phyloP scores from a whole-genome alignment of 306 rosid species.

The Herpetospermum pedunculosum region DNA sequence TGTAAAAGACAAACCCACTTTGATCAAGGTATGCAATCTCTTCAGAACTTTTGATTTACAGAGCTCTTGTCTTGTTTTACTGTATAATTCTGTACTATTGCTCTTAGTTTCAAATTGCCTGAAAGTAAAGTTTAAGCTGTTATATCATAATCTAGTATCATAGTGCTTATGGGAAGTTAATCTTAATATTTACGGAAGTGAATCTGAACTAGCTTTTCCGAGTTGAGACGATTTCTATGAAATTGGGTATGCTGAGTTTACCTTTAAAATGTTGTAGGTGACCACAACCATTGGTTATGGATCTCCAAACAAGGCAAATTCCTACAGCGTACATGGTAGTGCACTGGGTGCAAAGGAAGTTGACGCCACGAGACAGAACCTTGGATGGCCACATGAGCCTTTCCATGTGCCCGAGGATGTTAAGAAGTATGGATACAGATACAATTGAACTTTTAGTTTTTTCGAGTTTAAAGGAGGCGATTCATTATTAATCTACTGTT shows the following conservation, averaged over 20 bases:
- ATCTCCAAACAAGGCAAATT: conserved; percentile 95
- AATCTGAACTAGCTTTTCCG: not conserved
- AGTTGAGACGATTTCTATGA: not conserved
- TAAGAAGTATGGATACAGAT: conserved; percentile 42
- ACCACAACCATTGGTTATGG: conserved; percentile 97
- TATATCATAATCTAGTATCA: not conserved
- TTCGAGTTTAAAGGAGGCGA: not conserved
- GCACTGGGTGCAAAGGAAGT: conserved; percentile 98
- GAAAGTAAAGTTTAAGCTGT: conserved; percentile 3
- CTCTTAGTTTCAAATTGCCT: not conserved
- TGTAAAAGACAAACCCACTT: conserved; percentile 75
- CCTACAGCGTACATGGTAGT: conserved; percentile 95
- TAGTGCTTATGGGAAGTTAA: not conserved
- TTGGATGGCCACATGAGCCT: conserved; percentile 89
- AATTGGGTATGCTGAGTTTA: not conserved
- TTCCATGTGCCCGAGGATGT: conserved; percentile 97
- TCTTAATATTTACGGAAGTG: not conserved
- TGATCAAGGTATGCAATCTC: conserved; percentile 63
- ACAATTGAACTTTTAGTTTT: not conserved
- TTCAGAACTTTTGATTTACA: not conserved
- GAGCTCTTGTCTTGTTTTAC: not conserved
- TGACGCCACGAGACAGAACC: conserved; percentile 86
- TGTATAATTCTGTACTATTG: not conserved
- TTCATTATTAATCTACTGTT: not conserved
- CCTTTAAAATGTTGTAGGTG: conserved; percentile 28